phyloP scores from a whole-genome alignment of 495 filamentous ascomycete genomes.

The Penicillium parvum region DNA sequence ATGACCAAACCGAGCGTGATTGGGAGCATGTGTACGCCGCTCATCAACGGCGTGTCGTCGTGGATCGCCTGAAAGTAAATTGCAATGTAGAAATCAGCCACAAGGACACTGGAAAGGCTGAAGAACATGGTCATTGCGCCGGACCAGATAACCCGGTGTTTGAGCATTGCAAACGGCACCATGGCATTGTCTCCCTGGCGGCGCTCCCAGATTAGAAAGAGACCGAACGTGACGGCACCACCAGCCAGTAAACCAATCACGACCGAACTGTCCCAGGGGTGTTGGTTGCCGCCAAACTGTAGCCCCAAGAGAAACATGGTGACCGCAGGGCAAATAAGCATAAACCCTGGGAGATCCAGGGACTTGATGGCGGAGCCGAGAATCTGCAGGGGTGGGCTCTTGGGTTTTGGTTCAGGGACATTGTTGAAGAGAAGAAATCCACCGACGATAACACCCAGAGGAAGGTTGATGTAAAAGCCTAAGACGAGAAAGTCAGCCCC shows the following conservation, averaged over 20 bases:
- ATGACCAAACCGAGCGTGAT: slow-evolving; percentile 46
- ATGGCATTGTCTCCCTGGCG: slow-evolving; percentile 63
- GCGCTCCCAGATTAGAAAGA: slow-evolving; percentile 59
- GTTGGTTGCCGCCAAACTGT: slow-evolving; percentile 66
- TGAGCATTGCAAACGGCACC: slow-evolving; percentile 61
- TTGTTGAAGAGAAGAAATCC: slow-evolving; percentile 45
- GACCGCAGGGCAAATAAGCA: slow-evolving; percentile 30
- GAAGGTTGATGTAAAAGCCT: slow-evolving; percentile 45
- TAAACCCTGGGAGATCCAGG: slow-evolving; percentile 16
- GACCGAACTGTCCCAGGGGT: slow-evolving; percentile 51
- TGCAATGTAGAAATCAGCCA: slow-evolving; percentile 54
- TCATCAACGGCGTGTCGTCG: slow-evolving; percentile 52
- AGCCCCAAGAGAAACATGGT: slow-evolving; percentile 63
- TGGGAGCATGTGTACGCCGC: slow-evolving; percentile 66
- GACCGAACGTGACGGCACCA: slow-evolving; percentile 49
- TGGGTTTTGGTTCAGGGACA: slow-evolving; percentile 7
- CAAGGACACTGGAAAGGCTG: slow-evolving; percentile 48
- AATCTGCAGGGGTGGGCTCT: slow-evolving; percentile 1
- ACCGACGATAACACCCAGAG: slow-evolving; percentile 52
- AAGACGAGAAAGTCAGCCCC: not conserved
- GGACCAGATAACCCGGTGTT: slow-evolving; percentile 51
- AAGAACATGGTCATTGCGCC: slow-evolving; percentile 15
- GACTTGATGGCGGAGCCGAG: slow-evolving; percentile 7
- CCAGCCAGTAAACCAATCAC: slow-evolving; percentile 62
- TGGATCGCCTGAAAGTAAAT: slow-evolving; percentile 78